These are phyloP conservation scores for Rhodosporidiobolus sp. DNA, from an alignment of 768 basidiomycete genomes.

Conservation along the genomic window DNA sequence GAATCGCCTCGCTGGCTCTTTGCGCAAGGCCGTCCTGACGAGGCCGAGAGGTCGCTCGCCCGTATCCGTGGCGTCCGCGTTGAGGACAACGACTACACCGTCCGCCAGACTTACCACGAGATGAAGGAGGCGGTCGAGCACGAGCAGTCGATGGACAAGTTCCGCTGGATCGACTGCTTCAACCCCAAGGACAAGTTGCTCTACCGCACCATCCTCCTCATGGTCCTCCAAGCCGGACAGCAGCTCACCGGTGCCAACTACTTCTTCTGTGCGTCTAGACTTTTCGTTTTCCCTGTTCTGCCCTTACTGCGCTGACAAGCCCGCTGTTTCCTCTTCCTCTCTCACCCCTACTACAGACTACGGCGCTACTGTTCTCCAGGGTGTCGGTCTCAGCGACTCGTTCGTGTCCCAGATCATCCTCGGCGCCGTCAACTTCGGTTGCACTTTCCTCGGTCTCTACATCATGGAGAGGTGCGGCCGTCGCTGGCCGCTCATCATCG, in stretches of 20 bases:
- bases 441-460: conserved; percentile 57
- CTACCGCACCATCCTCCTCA: conserved; percentile 55
- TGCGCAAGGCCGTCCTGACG: conserved; percentile 54
- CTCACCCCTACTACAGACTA: conserved; percentile 54
- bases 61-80: conserved; percentile 32
- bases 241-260: conserved; percentile 26
- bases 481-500: conserved; percentile 60
- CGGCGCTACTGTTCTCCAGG: conserved; percentile 55
- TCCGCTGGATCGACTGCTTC: conserved; percentile 71
- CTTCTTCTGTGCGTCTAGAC: conserved; percentile 11
- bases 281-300: neutral
- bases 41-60: conserved; percentile 54
- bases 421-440: conserved; percentile 64
- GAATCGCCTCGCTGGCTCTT: conserved; percentile 66
- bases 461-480: conserved; percentile 67
- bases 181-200: conserved; percentile 57
- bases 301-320: neutral
- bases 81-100: conserved; percentile 40
- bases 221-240: conserved; percentile 56
- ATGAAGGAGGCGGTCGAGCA: conserved; percentile 57
- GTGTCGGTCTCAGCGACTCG: conserved; percentile 65
- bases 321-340: neutral
- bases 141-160: conserved; percentile 53
- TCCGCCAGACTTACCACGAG: conserved; percentile 52
- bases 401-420: conserved; percentile 73